Base-by-base conservation (phyloP, 2,329 filamentous ascomycete genomes). In the Passalora sequoiae region DNA sequence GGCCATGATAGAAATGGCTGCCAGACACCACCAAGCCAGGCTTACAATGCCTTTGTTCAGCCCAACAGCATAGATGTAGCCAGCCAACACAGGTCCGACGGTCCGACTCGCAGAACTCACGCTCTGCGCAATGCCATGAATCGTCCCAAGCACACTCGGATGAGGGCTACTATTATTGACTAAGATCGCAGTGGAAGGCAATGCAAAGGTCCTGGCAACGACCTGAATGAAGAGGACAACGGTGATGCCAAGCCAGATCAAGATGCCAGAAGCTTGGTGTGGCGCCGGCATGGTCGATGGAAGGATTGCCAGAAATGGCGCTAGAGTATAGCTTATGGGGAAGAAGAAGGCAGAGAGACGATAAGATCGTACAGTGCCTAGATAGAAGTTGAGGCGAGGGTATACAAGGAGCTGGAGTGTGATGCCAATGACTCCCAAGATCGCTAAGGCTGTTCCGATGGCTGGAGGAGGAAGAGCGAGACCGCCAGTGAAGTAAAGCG, bases 111-210 rank as follows among this genome's bases (percentile, higher is more conserved):
- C 71, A n/a, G 69, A 71, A 13, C 71, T 70, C 2, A 77, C 69
- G 51, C 71, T 77, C 60, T 80, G 76, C 3, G 73, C 77, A 17
- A 80, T 66, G 0, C 78, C 77, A 53, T 81, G 77, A 0, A 81
- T 66, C 0, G 75, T 80, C 0, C 76, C 77, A 7, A 81, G 60
- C 2, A 80, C 71, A 24, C 63, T 69, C 0, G 74, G 70, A 54
- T 80, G 72, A 0, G 80, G 77, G 27, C 74, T 74, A 36, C 70
- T 74, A 47, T 82, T 81, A 44, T 81, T 82, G 10, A 81, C 33
- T 27, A 80, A 60, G 2, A 83, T 82, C 0, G 77, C 73, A 0
- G 72, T 72, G 0, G 73, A 74, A 0, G 80, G 80, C 0, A 83
- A 55, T 0, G 76, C 73, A 45, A 74, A 74, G 0, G 71, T 74